phyloP scores from a whole-genome alignment of 805 yeast genomes.

The Candida golubevii region DNA sequence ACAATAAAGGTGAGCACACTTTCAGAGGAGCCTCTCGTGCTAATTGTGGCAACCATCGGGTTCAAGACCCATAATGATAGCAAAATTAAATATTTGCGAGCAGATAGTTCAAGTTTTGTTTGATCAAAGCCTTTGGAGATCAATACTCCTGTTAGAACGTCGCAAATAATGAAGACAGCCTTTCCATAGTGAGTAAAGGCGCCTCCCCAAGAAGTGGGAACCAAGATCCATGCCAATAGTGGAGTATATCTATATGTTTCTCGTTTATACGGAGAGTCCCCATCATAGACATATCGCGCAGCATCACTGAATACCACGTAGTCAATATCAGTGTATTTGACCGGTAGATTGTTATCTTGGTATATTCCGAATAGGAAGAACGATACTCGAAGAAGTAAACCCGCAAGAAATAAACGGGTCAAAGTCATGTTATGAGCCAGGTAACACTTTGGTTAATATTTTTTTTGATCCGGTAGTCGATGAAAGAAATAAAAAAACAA shows the following conservation, averaged over 20 bases:
- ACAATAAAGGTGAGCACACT: conserved; percentile 79
- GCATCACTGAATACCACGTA: conserved; percentile 94
- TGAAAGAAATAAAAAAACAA: no score
- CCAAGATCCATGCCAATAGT: conserved; percentile 72
- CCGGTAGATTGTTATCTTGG: conserved; percentile 76
- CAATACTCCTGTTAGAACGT: conserved; percentile 73
- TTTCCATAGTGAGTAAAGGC: conserved; percentile 66
- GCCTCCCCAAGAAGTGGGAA: conserved; percentile 56
- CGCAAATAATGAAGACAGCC: conserved; percentile 68
- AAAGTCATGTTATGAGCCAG: background rate
- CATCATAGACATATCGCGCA: conserved; percentile 57
- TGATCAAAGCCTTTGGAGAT: conserved; percentile 14
- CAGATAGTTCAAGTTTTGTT: background rate
- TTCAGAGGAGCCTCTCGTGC: conserved; percentile 92
- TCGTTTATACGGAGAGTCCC: conserved; percentile 69
- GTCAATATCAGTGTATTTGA: conserved; percentile 91
- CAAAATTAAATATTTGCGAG: conserved; percentile 19
- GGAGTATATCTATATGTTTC: conserved; percentile 96
- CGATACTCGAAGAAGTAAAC: conserved; percentile 43
- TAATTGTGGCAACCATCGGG: conserved; percentile 91
- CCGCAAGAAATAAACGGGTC: conserved; percentile 6
- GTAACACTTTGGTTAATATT: no score
- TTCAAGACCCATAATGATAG: conserved; percentile 79
- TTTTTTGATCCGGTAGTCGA: no score
- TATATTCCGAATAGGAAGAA: conserved; percentile 77